Conservation (phyloP, 495 filamentous ascomycete species). For the Entonaema liquescens region DNA sequence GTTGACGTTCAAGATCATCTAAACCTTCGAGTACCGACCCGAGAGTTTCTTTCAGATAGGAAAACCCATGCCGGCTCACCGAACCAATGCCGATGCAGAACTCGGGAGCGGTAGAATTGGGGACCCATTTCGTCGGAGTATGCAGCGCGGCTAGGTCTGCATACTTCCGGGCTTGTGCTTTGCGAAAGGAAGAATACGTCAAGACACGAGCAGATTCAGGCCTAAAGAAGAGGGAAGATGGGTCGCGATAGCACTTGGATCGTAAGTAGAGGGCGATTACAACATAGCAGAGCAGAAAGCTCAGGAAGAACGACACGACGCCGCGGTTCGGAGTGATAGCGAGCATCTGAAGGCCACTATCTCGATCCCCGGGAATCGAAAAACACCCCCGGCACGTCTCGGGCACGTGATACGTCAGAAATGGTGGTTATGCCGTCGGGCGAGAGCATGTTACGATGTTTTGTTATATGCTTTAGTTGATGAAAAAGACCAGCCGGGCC, state of each 20-base stretch:
- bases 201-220: conserved; percentile 34
- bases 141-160: conserved; percentile 27
- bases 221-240: conserved; percentile 35
- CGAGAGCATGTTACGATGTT: background rate
- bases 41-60: conserved; percentile 31
- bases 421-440: background rate
- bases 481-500: background rate
- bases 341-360: conserved; percentile 24
- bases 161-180: conserved; percentile 32
- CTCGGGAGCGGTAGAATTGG: conserved; percentile 23
- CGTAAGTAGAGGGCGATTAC: conserved; percentile 24
- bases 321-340: conserved; percentile 19
- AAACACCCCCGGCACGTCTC: background rate
- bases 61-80: conserved; percentile 32
- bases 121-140: conserved; percentile 18
- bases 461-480: background rate
- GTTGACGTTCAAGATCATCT: conserved; percentile 53
- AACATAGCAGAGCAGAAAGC: conserved; percentile 32
- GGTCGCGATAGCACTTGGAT: conserved; percentile 35
- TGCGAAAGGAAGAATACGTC: conserved; percentile 38
- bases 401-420: background rate
- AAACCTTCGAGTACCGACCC: conserved; percentile 57
- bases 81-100: conserved; percentile 33
- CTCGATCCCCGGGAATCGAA: background rate
- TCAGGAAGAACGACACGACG: conserved; percentile 28